Percentiles rank a stretch among this genome's conserved stretches.
phyloP scores from a whole-genome alignment of 75 land plant species.

The Gnetum montanum region DNA sequence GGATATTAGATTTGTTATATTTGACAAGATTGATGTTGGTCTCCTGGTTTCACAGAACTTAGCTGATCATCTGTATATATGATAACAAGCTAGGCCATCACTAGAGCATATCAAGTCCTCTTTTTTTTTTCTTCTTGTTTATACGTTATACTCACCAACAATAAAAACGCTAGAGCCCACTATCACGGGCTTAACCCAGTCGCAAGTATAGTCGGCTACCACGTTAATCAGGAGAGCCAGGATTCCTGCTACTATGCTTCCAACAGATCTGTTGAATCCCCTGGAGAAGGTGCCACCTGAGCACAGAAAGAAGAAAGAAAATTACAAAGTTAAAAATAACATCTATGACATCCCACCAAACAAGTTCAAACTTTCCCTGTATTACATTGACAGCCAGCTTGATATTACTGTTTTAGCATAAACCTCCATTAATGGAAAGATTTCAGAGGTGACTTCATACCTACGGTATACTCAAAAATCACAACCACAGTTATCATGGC shows the following conservation, averaged over 20 bases:
- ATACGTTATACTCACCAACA: constrained; percentile 21
- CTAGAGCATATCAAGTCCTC: neutral
- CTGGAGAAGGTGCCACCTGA: constrained; percentile 44
- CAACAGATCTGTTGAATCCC: constrained; percentile 59
- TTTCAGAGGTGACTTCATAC: constrained; percentile 28
- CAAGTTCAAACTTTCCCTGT: no score
- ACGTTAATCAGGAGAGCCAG: constrained; percentile 30
- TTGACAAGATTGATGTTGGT: no score
- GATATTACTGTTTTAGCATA: no score
- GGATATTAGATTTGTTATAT: no score
- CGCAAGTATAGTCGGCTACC: constrained; percentile 22
- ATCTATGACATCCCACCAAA: no score
- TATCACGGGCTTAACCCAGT: constrained; percentile 33
- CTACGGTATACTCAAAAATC: constrained; percentile 72
- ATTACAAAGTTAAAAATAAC: no score
- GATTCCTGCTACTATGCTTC: constrained; percentile 47
- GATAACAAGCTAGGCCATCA: no score
- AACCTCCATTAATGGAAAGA: no score
- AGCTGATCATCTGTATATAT: neutral
- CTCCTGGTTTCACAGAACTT: neutral
- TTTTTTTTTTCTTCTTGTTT: neutral
- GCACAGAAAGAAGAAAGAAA: no score
- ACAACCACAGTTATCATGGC: constrained; percentile 65
- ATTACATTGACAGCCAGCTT: no score
- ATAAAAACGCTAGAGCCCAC: constrained; percentile 55